Evolutionary conservation across 805 yeast species (phyloP), one percentile per base, ranked within the genome.

Genomic region (Grigorovia jiainica): DNA sequence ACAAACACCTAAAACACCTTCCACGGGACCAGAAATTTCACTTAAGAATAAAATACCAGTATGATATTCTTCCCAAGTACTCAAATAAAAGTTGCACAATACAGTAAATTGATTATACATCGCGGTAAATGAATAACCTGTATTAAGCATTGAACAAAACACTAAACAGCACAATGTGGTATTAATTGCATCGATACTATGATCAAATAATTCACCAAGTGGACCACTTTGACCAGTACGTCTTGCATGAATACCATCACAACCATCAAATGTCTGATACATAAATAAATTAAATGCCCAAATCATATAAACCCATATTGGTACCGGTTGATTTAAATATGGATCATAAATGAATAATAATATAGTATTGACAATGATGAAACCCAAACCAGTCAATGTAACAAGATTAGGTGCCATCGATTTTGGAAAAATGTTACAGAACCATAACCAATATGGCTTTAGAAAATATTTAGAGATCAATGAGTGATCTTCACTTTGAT

Each of bases 1-100:
- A 18, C 75, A 61, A 40, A 86, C 67, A 64, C 81, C 69, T 48
- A 87, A 57, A 23, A 89, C 84, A 2, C 97, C 97, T 63, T 89
- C 97, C 3, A 90, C 97, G 0, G 97, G 97, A 0, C 97, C 97
- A 11, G 94, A 82, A 53, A 86, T 78, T 47, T 73, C 79, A 29
- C 90, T 78, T 41, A 89, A 67, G 60, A 72, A 89, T 39, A 89
- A 67, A 37, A 78, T 79, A 53, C 87, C 94, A 1, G 97, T 89
- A 58, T 87, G 90, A 60, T 76, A 89, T 58, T 87, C 96, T 64
- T 89, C 97, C 97, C 97, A 89, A 1, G 97, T 89, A 31, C 94
- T 80, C 39, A 85, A 59, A 58, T 87, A 89, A 60, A 89, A 90
- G 61, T 89, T 89, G 47, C 82, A 75, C 40, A 85, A 70, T 2